A percentile compares a stretch with the other conserved stretches of the same genome.
phyloP scores from a whole-genome alignment of 768 basidiomycete species.

The Boletus sp. region DNA sequence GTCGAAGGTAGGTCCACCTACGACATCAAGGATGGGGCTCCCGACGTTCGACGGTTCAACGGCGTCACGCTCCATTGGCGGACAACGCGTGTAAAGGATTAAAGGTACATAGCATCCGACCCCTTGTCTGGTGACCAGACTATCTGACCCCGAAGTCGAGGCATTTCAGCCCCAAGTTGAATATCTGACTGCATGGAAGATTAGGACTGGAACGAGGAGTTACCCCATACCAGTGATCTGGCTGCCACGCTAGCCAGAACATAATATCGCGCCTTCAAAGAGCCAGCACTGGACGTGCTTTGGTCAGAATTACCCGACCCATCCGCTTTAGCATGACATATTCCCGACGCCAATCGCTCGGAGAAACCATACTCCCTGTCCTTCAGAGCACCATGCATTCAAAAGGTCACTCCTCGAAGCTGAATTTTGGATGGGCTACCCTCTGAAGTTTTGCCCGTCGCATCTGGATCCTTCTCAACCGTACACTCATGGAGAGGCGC shows the following conservation, averaged over 20 bases:
- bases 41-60: too few relatives aligned
- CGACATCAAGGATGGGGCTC: too few relatives aligned
- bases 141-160: neutral
- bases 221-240: neutral
- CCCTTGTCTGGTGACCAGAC: too few relatives aligned
- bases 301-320: conserved; percentile 4
- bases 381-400: neutral
- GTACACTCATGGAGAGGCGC: neutral
- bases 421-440: neutral
- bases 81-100: neutral
- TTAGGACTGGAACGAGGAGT: neutral
- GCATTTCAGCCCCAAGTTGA: too few relatives aligned
- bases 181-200: neutral
- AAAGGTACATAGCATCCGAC: too few relatives aligned
- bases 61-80: neutral
- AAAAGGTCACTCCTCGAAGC: conserved; percentile 1
- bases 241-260: conserved; percentile 5
- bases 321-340: neutral
- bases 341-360: neutral
- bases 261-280: conserved; percentile 6
- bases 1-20: too few relatives aligned
- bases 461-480: conserved; percentile 4
- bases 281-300: conserved; percentile 8
- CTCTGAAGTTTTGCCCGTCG: neutral
- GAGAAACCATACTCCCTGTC: neutral